Evolutionary conservation across 495 filamentous ascomycete genomes (phyloP).

Genomic region (Aspergillus nanangensis): DNA sequence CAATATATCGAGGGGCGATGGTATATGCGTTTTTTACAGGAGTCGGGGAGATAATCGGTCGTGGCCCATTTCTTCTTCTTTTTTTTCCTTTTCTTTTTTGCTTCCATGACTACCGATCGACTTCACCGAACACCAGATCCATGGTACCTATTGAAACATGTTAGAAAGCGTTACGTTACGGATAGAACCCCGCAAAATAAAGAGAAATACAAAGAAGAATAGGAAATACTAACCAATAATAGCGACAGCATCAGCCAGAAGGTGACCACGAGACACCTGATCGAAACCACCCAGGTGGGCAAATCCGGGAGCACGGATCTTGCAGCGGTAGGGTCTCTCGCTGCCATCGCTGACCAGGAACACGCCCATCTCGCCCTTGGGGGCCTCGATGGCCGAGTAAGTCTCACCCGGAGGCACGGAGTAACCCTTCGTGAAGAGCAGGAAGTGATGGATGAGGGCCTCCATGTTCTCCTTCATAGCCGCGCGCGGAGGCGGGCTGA

Average conservation of each 20-base stretch:
- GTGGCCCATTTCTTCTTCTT: not conserved
- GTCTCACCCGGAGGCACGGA: slow-evolving; percentile 97
- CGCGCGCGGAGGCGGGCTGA: slow-evolving; percentile 90
- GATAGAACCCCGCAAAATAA: too few relatives aligned
- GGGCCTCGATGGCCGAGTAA: slow-evolving; percentile 95
- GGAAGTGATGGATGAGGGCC: slow-evolving; percentile 97
- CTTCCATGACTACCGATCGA: slow-evolving; percentile 49
- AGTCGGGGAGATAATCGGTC: not conserved
- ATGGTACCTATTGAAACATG: slow-evolving; percentile 59
- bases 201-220: too few relatives aligned
- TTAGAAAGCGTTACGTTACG: too few relatives aligned
- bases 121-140: slow-evolving; percentile 79
- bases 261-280: slow-evolving; percentile 83
- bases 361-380: slow-evolving; percentile 99
- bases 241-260: slow-evolving; percentile 94
- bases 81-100: slow-evolving; percentile 9
- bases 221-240: slow-evolving; percentile 64
- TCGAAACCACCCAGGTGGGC: slow-evolving; percentile 94
- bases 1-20: too few relatives aligned
- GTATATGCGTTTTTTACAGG: slow-evolving; percentile 7
- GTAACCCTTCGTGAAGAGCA: slow-evolving; percentile 98
- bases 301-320: slow-evolving; percentile 95
- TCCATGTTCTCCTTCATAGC: slow-evolving; percentile 99
- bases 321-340: slow-evolving; percentile 95
- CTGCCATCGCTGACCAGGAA: slow-evolving; percentile 95